Base-by-base conservation (phyloP, 2,329 filamentous ascomycete genomes). In the Neofusicoccum cordaticola region DNA sequence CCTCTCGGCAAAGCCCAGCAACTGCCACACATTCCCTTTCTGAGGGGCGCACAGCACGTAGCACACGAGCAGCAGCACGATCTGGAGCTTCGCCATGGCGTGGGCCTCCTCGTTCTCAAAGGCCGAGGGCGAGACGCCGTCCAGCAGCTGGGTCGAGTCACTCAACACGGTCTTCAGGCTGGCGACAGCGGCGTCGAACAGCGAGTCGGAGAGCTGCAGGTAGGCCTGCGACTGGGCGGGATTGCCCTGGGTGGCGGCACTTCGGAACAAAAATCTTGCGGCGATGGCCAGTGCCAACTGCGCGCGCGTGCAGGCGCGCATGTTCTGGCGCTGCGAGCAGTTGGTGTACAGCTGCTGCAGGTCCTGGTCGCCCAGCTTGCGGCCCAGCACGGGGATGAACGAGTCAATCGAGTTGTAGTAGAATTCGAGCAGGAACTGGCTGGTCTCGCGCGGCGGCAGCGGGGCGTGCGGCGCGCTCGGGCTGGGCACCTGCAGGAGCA, bases 21-120 rank as follows among this genome's bases (percentile, higher is more conserved):
- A n/a, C 53, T 65, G 63, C 63, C 63, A 65, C 5, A 65, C 56
- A 35, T 65, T 65, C 15, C 63, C 63, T 19, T 65, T 65, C 15
- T 35, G 34, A 6, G 63, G 63, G 4, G 53, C 63, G 3, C 22
- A 51, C 39, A 65, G 34, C 2, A 60, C 41, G 50, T 65, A 65
- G 42, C 45, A 52, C 2, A 65, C 63, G n/a, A 61, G 31, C 5
- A 65, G 47, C 17, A 65, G 37, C 13, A 65, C 63, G n/a, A 65
- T 65, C 42, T 65, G 63, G 3, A 65, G 27, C 31, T 65, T 65
- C 13, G 53, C 53, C 53, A 65, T 65, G 44, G 53, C 56, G 12
- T 65, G 63, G 12, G 63, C 63, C 37, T 65, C 63, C 22, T 65
- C 63, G 27, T 65, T 65, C 22, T 65, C 63, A 15, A 65, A 65